Conservation (phyloP, 805 yeast genomes). For the Metschnikowia kofuensis region DNA sequence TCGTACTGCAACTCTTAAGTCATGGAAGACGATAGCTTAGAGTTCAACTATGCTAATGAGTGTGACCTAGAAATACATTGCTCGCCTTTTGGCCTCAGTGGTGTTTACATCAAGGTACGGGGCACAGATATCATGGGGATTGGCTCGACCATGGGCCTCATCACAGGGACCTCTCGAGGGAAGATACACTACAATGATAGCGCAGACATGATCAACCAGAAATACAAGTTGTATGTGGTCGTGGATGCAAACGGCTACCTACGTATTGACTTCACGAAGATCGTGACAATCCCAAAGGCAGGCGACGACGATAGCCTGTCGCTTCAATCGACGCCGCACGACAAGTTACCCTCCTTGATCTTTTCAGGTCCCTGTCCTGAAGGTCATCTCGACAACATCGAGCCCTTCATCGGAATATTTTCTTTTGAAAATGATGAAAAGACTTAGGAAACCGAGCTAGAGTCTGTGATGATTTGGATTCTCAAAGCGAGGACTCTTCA, state of each 20-base stretch:
- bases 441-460: not conserved
- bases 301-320: constrained; percentile 21
- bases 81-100: constrained; percentile 55
- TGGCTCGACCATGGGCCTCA: constrained; percentile 55
- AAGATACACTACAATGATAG: constrained; percentile 47
- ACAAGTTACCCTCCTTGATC: constrained; percentile 45
- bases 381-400: constrained; percentile 49
- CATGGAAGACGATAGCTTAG: constrained; percentile 10
- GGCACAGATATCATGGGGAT: constrained; percentile 52
- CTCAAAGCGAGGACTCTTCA: too few species aligned
- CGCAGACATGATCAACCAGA: constrained; percentile 44
- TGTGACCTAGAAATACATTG: constrained; percentile 55
- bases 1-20: not conserved
- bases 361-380: constrained; percentile 52
- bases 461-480: too few species aligned
- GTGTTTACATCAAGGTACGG: constrained; percentile 46
- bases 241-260: constrained; percentile 45
- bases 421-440: constrained; percentile 46
- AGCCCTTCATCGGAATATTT: constrained; percentile 55
- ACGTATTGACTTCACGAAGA: constrained; percentile 51
- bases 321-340: constrained; percentile 24
- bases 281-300: constrained; percentile 26
- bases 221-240: constrained; percentile 48
- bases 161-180: constrained; percentile 52
- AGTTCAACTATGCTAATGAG: constrained; percentile 45